Evolutionary conservation across 2,329 filamentous ascomycete genomes (phyloP).

Genomic region (Paraconiothyrium sp.): DNA sequence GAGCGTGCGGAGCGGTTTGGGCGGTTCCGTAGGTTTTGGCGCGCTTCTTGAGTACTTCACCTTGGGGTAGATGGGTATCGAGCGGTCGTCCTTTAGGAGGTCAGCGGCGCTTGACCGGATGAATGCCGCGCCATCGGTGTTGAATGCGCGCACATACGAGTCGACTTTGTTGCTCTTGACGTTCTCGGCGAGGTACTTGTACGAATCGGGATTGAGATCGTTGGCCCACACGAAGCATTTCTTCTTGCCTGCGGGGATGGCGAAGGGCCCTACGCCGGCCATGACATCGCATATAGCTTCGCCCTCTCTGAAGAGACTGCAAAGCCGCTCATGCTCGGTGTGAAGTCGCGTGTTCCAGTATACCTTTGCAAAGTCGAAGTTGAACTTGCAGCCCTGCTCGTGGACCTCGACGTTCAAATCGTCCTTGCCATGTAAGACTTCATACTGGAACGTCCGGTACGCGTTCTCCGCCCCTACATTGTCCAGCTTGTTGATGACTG

Average conservation of each 20-base stretch:
- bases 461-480: constrained; percentile 85
- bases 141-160: constrained; percentile 78
- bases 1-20: constrained; percentile 50
- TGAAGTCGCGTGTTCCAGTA: constrained; percentile 98
- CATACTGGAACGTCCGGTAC: constrained; percentile 92
- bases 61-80: constrained; percentile 53
- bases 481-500: constrained; percentile 96
- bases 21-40: constrained; percentile 31
- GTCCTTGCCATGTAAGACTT: constrained; percentile 82
- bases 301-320: constrained; percentile 78
- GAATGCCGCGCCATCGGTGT: constrained; percentile 82
- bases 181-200: constrained; percentile 74
- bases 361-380: constrained; percentile 93
- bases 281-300: constrained; percentile 96
- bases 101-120: constrained; percentile 74
- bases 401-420: constrained; percentile 84
- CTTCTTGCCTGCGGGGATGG: constrained; percentile 88
- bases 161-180: constrained; percentile 81
- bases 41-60: constrained; percentile 37
- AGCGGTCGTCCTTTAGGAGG: constrained; percentile 64
- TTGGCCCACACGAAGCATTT: constrained; percentile 95
- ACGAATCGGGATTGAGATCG: constrained; percentile 93
- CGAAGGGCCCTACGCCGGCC: constrained; percentile 96
- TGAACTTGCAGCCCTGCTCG: constrained; percentile 86
- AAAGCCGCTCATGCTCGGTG: constrained; percentile 84